Evolutionary conservation across 306 rosid genomes (phyloP), one percentile per base, ranked within the genome.

Genomic region (Calophaca sinica): DNA sequence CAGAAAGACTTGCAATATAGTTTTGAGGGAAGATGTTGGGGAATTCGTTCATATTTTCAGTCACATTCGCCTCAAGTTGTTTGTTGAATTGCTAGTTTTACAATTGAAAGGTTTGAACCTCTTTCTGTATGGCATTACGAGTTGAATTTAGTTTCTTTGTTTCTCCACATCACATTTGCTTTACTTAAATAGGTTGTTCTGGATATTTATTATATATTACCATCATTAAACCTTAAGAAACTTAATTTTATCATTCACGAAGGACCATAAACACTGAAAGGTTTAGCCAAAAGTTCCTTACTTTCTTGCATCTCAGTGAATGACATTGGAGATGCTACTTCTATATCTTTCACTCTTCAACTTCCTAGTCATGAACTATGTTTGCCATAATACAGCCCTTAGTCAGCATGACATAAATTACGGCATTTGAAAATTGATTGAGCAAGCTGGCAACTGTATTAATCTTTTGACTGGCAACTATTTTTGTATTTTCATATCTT

Each of bases 31-130:
- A 84, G 86, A 89, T 65, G 68, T 91, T 62, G 98, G 97, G 77
- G 94, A 91, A 55, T 91, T 91, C 77, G 87, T 91, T 83, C 98
- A 94, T 64, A 66, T 93, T 76, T 94, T 94, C 86, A 60, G 83
- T 53, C 98, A 94, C 87, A 94, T 94, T 83, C 96, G 98, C 45
- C 94, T 94, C 82, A 94, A 86, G 85, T 74, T 94, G 76, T 91
- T 77, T 51, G 97, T 89, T 44, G 98, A 94, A 32, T 81, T 82
- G 71, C 87, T 91, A 61, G 87, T 87, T 45, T 36, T 93, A 52
- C 85, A 57, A 48, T 33, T 80, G 62, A 88, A 87, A 93, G 98
- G 97, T 93, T 61, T 36, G 78, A 52, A 35, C 75, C 74, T 31
- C 79, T 62, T 57, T 70, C 79, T 50, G 11, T 79, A 62, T 69